Base-by-base conservation (phyloP, 768 basidiomycete species). In the Amanita molliuscula region DNA sequence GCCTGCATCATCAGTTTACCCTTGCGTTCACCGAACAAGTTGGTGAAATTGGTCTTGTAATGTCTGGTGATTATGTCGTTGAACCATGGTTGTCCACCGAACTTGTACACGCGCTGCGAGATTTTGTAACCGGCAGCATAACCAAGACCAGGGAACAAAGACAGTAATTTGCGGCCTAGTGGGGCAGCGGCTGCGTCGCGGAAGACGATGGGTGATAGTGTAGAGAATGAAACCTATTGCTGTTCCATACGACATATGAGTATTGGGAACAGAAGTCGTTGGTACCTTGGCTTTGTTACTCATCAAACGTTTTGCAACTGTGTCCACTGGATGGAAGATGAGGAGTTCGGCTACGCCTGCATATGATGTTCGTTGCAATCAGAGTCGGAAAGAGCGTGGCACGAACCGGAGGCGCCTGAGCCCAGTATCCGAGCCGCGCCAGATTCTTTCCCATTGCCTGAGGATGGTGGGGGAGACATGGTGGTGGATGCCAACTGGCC, bases 51-150 rank as follows among this genome's bases (percentile, higher is more conserved):
- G n/a, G 76, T 71, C 65, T 87, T 88, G 73, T 85, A 90, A 67
- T 93, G 74, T 59, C 76, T 79, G 55, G 76, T 75, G 65, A 99
- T 82, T 62, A 94, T 59, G 69, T 98, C 96, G 69, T 92, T 87
- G 68, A 97, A 96, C 77, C 83, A 98, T 11, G 95, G 95, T 69
- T 99, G 95, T 4, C 95, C 95, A 54, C 95, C 95, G 60, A 98
- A 99, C 70, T 96, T 99, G 82, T 94, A 95, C 59, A 91, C 77
- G 46, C 93, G 81, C 67, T 97, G 93, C 0, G 90, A 68, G 61
- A 97, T 70, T 67, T 98, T 99, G 81, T 98, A 99, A 4, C 96
- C 94, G 23, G 95, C 96, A 4, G 96, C 95, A 63, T 99, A 99
- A 2, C 95, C 95, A 3, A 99, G 81, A 47, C 92, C 95, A 31